A percentile compares a stretch with the other conserved stretches of the same genome.
Evolutionary conservation across 352 stramenopile species (phyloP).

Genomic region (Pythium myriotylum): DNA sequence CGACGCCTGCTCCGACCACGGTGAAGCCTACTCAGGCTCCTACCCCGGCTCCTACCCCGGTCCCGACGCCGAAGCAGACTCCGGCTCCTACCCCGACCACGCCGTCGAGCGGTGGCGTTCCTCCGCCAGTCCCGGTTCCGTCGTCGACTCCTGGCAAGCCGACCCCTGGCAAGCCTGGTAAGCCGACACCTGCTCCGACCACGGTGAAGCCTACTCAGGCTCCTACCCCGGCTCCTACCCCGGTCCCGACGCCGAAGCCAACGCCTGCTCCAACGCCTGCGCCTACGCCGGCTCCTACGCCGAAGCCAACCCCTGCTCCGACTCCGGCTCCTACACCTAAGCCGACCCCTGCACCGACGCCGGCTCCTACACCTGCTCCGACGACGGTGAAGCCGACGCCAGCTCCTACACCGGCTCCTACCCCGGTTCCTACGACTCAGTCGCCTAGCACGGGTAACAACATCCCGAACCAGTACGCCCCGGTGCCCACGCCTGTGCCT

Average conservation of each 20-base stretch:
- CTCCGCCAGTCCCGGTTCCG: not conserved
- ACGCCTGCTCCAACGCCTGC: not conserved
- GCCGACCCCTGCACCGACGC: not conserved
- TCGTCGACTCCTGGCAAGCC: not conserved
- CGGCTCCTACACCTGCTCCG: slow-evolving; percentile 1
- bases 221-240: not conserved
- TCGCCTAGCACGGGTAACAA: too few relatives aligned
- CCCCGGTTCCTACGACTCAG: too few relatives aligned
- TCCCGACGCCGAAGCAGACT: too few relatives aligned
- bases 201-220: not conserved
- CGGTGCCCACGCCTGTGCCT: too few relatives aligned
- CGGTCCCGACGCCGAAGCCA: not conserved
- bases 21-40: not conserved
- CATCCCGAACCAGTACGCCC: too few relatives aligned
- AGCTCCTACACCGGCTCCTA: not conserved
- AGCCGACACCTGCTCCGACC: too few relatives aligned
- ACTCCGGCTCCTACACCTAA: not conserved
- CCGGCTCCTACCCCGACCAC: not conserved
- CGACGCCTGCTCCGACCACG: not conserved
- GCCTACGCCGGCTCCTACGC: not conserved
- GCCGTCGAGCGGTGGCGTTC: not conserved
- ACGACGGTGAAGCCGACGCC: not conserved
- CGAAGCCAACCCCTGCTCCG: not conserved
- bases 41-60: too few relatives aligned
- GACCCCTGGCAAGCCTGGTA: not conserved